Base-by-base conservation (phyloP, 495 filamentous ascomycete genomes). In the Aspergillus kassunensis region DNA sequence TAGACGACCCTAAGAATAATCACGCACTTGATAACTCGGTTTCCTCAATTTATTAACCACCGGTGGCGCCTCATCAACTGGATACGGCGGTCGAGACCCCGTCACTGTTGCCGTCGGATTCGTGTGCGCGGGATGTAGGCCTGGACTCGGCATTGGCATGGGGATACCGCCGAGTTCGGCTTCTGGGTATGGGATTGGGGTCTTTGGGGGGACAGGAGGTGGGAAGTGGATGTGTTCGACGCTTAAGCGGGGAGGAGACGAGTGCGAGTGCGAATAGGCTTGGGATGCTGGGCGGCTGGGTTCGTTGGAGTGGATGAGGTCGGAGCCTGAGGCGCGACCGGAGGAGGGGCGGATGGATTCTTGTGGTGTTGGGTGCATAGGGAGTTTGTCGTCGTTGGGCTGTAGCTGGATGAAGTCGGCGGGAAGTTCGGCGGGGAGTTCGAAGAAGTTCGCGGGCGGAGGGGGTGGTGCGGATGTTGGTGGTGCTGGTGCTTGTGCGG, bases 181-280 rank as follows among this genome's bases (percentile, higher is more conserved):
- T 61, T 39, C 11, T 3, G 44, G 44, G 30, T 46, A 46, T 68
- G 77, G 81, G 11, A 93, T 80, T 1, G 90, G 90, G 0, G 88
- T 95, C 67, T 93, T 93, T 10, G 90, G 89, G 9, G 90, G 90
- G 19, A 92, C 60, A 0, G 91, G 91, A 29, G 91, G 91, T 0
- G 90, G 85, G 53, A 20, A 9, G 35, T 68, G 52, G 53, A 63
- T 30, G 47, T 73, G 59, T 52, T 84, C 71, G 58, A 66, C 55
- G 66, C 71, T 82, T 46, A 63, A 67, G 31, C 65, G 69, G 29
- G 51, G 50, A 9, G 76, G 71, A 16, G 73, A 73, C 34, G 53
- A 54, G 43, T n/a, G n/a, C n/a, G n/a, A n/a, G n/a, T n/a, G n/a
- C n/a, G n/a, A n/a, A n/a, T 76, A 71, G 24, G 70, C 66, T 19